Conservation (phyloP, 2,329 filamentous ascomycete species). For the Dryadomyces sulphureus region DNA sequence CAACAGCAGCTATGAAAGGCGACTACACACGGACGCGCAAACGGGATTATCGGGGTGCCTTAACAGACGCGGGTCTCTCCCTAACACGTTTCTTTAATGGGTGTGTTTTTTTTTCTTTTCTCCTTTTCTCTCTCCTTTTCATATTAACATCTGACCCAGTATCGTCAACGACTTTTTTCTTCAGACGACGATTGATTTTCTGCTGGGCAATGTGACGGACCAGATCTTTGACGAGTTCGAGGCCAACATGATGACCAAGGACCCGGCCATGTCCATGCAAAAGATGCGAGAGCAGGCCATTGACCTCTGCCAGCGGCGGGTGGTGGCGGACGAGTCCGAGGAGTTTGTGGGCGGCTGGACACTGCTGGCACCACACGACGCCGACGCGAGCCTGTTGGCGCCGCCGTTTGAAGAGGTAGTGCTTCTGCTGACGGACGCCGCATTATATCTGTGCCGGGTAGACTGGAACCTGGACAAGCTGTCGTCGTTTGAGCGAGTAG, state of each 20-base stretch:
- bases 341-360: constrained; percentile 86
- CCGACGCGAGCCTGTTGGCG: constrained; percentile 49
- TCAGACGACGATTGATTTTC: constrained; percentile 86
- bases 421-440: constrained; percentile 69
- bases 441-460: constrained; percentile 78
- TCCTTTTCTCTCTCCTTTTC: background rate
- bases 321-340: constrained; percentile 69
- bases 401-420: constrained; percentile 79
- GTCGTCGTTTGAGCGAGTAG: constrained; percentile 75
- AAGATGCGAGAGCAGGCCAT: constrained; percentile 81
- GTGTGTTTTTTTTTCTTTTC: constrained; percentile 22
- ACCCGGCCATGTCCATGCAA: constrained; percentile 75
- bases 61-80: constrained; percentile 84
- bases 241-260: constrained; percentile 79
- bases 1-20: constrained; percentile 88
- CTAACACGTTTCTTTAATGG: constrained; percentile 60
- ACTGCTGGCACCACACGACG: constrained; percentile 57
- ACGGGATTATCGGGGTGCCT: constrained; percentile 75
- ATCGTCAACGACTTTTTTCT: constrained; percentile 98
- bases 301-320: constrained; percentile 74
- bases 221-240: constrained; percentile 90
- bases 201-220: constrained; percentile 75
- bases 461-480: constrained; percentile 96
- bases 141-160: constrained; percentile 29
- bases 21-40: constrained; percentile 90